A percentile compares a stretch with the other conserved stretches of the same genome.
Conservation (phyloP, 108 stramenopile species). For the Chaetoceros muelleri region DNA sequence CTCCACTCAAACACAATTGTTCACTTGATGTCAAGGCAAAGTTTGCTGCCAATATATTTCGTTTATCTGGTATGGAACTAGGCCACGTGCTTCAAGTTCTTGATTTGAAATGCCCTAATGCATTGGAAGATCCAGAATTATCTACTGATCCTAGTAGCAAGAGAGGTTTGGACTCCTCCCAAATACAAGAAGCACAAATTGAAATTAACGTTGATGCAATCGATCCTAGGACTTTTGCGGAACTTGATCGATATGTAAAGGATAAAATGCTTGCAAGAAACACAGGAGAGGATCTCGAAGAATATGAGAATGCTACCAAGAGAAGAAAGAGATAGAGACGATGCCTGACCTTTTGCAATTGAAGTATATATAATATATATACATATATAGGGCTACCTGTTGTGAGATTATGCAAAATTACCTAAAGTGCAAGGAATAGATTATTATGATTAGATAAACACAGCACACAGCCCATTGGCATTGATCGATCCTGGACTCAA, state of each 20-base stretch:
- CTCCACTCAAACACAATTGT: neutral
- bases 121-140: conserved; percentile 37
- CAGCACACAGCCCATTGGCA: no score
- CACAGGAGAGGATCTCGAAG: conserved; percentile 3
- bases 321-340: neutral
- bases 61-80: conserved; percentile 75
- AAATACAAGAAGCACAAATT: conserved; percentile 50
- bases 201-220: conserved; percentile 88
- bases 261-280: conserved; percentile 8
- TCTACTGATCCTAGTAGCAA: conserved; percentile 14
- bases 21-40: conserved; percentile 66
- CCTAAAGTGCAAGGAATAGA: no score
- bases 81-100: conserved; percentile 70
- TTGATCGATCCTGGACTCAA: no score
- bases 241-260: conserved; percentile 48
- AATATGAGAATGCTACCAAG: neutral
- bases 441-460: no score
- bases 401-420: no score
- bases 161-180: conserved; percentile 17
- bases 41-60: conserved; percentile 74
- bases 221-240: conserved; percentile 57
- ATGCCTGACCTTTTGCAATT: no score
- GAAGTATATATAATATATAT: no score
- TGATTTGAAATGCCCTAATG: conserved; percentile 77
- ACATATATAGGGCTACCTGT: no score